Percentiles rank a stretch among this genome's conserved stretches.
These are phyloP conservation scores for Clarkia xantiana DNA, from an alignment of 345 rosid genomes.

Conservation along the genomic window DNA sequence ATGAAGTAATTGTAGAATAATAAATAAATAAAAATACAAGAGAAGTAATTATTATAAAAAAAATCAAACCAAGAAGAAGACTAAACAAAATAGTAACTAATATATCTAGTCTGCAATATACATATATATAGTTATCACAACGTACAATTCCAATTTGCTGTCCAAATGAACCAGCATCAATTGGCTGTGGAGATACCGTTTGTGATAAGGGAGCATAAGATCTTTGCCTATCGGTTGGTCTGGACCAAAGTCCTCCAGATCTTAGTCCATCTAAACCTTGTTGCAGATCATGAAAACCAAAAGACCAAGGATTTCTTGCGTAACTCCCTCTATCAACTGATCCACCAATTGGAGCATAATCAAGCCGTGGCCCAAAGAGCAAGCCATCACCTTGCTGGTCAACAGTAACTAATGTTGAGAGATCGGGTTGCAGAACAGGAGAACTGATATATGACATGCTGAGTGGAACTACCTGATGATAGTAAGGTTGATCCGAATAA, in stretches of 20 bases:
- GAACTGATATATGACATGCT: conserved; percentile 58
- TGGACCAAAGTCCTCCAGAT: conserved; percentile 65
- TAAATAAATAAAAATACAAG: neutral
- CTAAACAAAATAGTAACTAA: neutral
- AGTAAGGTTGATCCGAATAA: conserved; percentile 15
- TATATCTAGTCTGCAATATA: neutral
- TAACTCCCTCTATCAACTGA: conserved; percentile 46
- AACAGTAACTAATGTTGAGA: conserved; percentile 32
- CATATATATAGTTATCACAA: conserved; percentile 9
- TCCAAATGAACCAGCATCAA: conserved; percentile 14
- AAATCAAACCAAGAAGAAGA: conserved; percentile 6
- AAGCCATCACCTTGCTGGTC: conserved; percentile 68
- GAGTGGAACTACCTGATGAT: conserved; percentile 52
- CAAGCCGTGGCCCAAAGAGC: conserved; percentile 53
- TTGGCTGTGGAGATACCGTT: conserved; percentile 65
- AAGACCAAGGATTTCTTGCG: conserved; percentile 40
- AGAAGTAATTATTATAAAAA: neutral
- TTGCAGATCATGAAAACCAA: conserved; percentile 56
- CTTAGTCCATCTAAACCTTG: conserved; percentile 60
- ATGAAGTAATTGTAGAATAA: neutral
- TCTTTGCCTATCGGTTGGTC: conserved; percentile 57
- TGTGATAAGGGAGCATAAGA: conserved; percentile 49
- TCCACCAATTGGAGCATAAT: conserved; percentile 53
- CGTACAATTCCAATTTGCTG: conserved; percentile 59
- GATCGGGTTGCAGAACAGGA: conserved; percentile 52